These are phyloP conservation scores for Lasiodiplodia hormozganensis DNA, from an alignment of 2,329 filamentous ascomycete genomes.

Conservation along the genomic window DNA sequence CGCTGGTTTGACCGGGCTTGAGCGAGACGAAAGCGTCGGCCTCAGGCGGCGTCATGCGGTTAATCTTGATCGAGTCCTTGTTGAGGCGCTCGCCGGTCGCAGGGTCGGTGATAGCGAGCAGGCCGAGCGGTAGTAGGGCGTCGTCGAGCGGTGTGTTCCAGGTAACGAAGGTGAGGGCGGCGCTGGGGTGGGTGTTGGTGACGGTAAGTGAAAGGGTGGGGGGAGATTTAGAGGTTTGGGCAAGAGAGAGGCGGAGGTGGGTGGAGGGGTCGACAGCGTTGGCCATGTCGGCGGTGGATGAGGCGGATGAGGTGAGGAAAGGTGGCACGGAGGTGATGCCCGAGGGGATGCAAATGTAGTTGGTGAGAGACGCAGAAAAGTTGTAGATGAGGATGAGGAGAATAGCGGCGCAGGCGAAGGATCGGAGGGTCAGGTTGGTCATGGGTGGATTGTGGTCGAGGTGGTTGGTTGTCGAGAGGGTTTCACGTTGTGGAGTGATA, in stretches of 20 bases:
- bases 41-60: constrained; percentile 46
- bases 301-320: constrained; percentile 38
- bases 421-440: neutral
- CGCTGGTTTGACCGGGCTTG: constrained; percentile 41
- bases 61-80: constrained; percentile 38
- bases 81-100: constrained; percentile 41
- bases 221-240: constrained; percentile 40
- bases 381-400: constrained; percentile 40
- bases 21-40: constrained; percentile 45
- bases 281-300: constrained; percentile 41
- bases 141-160: constrained; percentile 52
- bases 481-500: neutral
- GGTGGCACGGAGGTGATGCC: neutral
- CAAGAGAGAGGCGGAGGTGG: constrained; percentile 40
- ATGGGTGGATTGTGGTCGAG: constrained; percentile 30
- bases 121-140: constrained; percentile 46
- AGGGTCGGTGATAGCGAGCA: constrained; percentile 44
- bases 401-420: constrained; percentile 3
- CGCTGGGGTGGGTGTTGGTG: constrained; percentile 43
- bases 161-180: constrained; percentile 45
- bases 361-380: constrained; percentile 40
- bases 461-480: constrained; percentile 36
- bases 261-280: constrained; percentile 31
- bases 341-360: constrained; percentile 1
- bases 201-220: constrained; percentile 45